A percentile compares a stretch with the other conserved stretches of the same genome.
Conservation (phyloP, 2,329 filamentous ascomycete species). For the Colletotrichum caudatum region DNA sequence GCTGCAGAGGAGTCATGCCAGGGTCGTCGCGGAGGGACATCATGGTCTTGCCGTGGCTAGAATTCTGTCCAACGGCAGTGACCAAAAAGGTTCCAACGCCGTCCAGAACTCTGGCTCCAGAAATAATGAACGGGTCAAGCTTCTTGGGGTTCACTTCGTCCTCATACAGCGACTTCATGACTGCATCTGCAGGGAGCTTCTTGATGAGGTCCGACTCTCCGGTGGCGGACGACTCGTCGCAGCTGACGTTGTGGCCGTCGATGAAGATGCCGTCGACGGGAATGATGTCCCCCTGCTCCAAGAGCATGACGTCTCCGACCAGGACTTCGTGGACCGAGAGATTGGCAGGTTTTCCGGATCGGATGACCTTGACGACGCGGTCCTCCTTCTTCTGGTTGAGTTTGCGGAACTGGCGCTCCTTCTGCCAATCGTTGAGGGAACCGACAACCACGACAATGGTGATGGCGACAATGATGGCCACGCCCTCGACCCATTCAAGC, state of each 20-base stretch:
- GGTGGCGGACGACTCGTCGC: conserved; percentile 79
- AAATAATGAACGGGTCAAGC: conserved; percentile 85
- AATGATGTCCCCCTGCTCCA: conserved; percentile 81
- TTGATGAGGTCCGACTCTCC: conserved; percentile 80
- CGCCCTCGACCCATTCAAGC: conserved; percentile 85
- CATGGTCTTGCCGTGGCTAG: conserved; percentile 44
- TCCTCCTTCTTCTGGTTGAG: conserved; percentile 85
- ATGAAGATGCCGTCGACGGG: conserved; percentile 79
- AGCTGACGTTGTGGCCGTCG: conserved; percentile 64
- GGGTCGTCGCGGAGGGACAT: conserved; percentile 44
- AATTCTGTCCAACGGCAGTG: conserved; percentile 43
- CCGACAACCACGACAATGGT: conserved; percentile 81
- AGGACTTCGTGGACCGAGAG: conserved; percentile 78
- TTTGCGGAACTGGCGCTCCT: conserved; percentile 84
- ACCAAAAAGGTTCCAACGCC: conserved; percentile 43
- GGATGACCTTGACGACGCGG: conserved; percentile 77
- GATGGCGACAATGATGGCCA: conserved; percentile 84
- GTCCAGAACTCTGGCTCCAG: conserved; percentile 79
- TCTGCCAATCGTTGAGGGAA: conserved; percentile 85
- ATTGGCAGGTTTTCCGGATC: conserved; percentile 77
- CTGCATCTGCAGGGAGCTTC: conserved; percentile 71
- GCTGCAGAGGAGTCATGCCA: conserved; percentile 43
- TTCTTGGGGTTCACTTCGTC: conserved; percentile 58
- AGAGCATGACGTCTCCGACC: conserved; percentile 78
- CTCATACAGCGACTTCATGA: conserved; percentile 65